These are phyloP conservation scores for Dimargaris cristalligena DNA, from an alignment of 192 early-diverging fungal species.

Conservation along the genomic window DNA sequence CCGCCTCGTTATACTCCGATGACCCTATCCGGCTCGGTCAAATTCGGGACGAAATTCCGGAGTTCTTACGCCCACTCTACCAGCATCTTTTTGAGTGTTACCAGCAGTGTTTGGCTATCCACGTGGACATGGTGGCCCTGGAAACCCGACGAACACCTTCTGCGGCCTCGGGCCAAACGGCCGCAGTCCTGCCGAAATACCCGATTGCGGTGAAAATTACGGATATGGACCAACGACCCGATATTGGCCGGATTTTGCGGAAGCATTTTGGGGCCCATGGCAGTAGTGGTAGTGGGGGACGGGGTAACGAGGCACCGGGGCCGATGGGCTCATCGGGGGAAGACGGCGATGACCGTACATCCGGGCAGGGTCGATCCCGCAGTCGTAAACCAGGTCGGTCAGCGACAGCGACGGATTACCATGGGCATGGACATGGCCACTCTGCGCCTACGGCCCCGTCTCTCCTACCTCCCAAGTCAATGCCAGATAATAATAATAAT, in stretches of 20 bases:
- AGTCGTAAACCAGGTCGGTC: no score
- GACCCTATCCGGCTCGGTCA: slow-evolving; percentile 6
- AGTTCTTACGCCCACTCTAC: slow-evolving; percentile 19
- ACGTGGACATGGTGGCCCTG: slow-evolving; percentile 15
- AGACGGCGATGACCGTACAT: no score
- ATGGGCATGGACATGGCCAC: no score
- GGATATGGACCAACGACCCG: slow-evolving; percentile 4
- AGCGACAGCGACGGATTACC: no score
- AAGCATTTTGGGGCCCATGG: slow-evolving; percentile 15
- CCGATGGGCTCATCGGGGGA: no score
- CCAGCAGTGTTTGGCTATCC: slow-evolving; percentile 13
- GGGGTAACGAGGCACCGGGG: slow-evolving; percentile 13
- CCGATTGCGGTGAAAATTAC: slow-evolving; percentile 14
- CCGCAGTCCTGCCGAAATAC: slow-evolving; percentile 16
- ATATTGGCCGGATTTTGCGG: background rate
- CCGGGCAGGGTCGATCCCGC: no score
- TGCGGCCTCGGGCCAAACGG: slow-evolving; percentile 11
- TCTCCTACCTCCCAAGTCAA: no score
- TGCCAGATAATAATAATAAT: no score
- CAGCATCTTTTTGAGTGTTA: slow-evolving; percentile 16
- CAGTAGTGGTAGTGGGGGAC: slow-evolving; percentile 6
- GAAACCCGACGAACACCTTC: slow-evolving; percentile 12
- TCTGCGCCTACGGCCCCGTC: no score
- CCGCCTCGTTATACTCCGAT: no score
- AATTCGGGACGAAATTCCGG: slow-evolving; percentile 17